Evolutionary conservation across 1,284 basidiomycete genomes (phyloP).

Genomic region (Papiliotrema laurentii): DNA sequence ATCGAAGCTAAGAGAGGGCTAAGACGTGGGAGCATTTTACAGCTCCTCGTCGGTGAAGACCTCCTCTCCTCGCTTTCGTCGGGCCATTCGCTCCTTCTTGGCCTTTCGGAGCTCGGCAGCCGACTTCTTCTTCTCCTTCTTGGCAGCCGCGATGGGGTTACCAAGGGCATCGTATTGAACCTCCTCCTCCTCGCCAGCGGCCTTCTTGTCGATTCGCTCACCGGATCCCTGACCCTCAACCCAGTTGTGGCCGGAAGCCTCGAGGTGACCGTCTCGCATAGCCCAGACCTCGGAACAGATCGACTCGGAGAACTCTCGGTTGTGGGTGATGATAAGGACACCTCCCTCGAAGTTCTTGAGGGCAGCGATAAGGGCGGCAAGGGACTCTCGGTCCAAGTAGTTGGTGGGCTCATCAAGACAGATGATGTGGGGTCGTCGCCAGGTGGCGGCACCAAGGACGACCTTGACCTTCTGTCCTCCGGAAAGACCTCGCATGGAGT

Average conservation of each 20-base stretch:
- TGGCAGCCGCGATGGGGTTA: constrained; percentile 83
- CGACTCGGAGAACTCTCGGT: constrained; percentile 95
- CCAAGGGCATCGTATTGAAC: constrained; percentile 90
- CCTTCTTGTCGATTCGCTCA: constrained; percentile 80
- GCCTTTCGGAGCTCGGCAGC: constrained; percentile 74
- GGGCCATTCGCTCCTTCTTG: constrained; percentile 94
- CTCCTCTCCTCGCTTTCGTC: no score
- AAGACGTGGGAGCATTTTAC: no score
- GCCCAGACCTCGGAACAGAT: constrained; percentile 81
- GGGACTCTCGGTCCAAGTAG: constrained; percentile 96
- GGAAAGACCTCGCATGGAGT: constrained; percentile 93
- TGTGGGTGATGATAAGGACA: constrained; percentile 95
- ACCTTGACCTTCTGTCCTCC: constrained; percentile 99
- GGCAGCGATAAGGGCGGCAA: constrained; percentile 92
- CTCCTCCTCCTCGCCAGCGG: constrained; percentile 80
- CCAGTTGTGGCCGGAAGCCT: constrained; percentile 97
- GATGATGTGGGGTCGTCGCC: constrained; percentile 96
- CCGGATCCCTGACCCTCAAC: constrained; percentile 95
- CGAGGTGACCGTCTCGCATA: constrained; percentile 86
- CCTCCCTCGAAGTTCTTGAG: constrained; percentile 95
- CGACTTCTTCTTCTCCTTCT: constrained; percentile 74
- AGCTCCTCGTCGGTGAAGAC: no score
- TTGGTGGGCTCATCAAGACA: constrained; percentile 94
- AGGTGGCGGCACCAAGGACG: constrained; percentile 95
- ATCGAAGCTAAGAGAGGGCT: no score